Base-by-base conservation (phyloP, 148 eudicot genomes). In the Chenopodium berlandieri region DNA sequence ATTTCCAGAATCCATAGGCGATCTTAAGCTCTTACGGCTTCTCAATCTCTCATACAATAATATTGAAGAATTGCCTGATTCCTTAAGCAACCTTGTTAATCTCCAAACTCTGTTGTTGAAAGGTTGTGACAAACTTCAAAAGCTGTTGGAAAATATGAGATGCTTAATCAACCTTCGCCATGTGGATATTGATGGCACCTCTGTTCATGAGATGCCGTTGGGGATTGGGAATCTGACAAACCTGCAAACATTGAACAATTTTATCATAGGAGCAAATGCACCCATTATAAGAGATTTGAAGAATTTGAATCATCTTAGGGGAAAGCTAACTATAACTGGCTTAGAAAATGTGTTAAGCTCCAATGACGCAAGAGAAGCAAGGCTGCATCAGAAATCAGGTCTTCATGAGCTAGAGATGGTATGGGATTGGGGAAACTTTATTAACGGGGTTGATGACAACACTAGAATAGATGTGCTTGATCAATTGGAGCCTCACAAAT, bases 71-170 rank as follows among this genome's bases (percentile, higher is more conserved):
- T 30, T 79, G 69, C 81, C 75, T 2, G 25, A 30, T 47, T 67
- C 81, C 54, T 17, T 70, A 14, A 67, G 65, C 75, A 67, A 32
- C 75, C 81, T 79, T 70, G 54, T 66, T 71, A 79, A 79, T 79
- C 81, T 79, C 30, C 81, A 79, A 12, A 79, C 81, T 31, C 48
- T 68, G 17, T 32, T 68, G 17, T 14, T 79, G 81, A 68, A 9
- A 17, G 64, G 75, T 50, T 79, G 81, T 27, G 27, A n/a, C 8
- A 75, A 75, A 27, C 71, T 77, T 63, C 48, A 63, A 11, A 77
- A 77, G 54, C 30, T 77, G 25, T 66, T 30, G 3, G n/a, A 48
- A 40, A 37, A 77, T 4, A 77, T 63, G 52, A 63, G 30, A 63
- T 63, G 25, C 32, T 54, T 77, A 5, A 25, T 77, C 70, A 63